A percentile compares a stretch with the other conserved stretches of the same genome.
phyloP scores from a whole-genome alignment of 1,139 yeast species.

The Ashbya aceris region DNA sequence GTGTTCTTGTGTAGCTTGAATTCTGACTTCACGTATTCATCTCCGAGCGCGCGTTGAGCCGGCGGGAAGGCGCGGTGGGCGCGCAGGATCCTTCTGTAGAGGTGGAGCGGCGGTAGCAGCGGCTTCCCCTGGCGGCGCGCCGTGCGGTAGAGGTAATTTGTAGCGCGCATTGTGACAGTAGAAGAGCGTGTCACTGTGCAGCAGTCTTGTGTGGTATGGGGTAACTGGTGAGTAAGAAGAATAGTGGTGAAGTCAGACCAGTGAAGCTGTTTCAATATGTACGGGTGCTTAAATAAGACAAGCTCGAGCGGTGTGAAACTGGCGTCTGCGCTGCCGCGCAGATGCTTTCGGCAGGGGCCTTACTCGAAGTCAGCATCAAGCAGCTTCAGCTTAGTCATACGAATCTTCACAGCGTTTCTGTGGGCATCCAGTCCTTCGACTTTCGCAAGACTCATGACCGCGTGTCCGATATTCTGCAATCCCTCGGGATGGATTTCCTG shows the following conservation, averaged over 20 bases:
- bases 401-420: constrained; percentile 87
- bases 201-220: too few species aligned
- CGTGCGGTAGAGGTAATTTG: not conserved
- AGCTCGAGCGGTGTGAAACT: not conserved
- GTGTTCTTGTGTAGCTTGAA: constrained; percentile 75
- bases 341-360: not conserved
- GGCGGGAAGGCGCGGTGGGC: constrained; percentile 65
- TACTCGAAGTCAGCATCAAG: constrained; percentile 25
- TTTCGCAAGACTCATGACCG: constrained; percentile 94
- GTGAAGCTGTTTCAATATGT: not conserved
- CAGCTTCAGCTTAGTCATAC: constrained; percentile 71
- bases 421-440: constrained; percentile 97
- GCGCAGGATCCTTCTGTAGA: constrained; percentile 69
- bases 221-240: not conserved
- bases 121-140: constrained; percentile 32
- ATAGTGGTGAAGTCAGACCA: not conserved
- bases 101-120: constrained; percentile 68
- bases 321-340: not conserved
- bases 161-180: not conserved
- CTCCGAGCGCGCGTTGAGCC: constrained; percentile 73
- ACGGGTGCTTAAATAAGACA: not conserved
- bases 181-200: not conserved
- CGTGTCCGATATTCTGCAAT: constrained; percentile 76
- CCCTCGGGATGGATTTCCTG: constrained; percentile 87
- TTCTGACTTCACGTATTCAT: constrained; percentile 80